Evolutionary conservation across 2,329 filamentous ascomycete genomes (phyloP), one percentile per base, ranked within the genome.

Genomic region (Teratosphaeria viscida): DNA sequence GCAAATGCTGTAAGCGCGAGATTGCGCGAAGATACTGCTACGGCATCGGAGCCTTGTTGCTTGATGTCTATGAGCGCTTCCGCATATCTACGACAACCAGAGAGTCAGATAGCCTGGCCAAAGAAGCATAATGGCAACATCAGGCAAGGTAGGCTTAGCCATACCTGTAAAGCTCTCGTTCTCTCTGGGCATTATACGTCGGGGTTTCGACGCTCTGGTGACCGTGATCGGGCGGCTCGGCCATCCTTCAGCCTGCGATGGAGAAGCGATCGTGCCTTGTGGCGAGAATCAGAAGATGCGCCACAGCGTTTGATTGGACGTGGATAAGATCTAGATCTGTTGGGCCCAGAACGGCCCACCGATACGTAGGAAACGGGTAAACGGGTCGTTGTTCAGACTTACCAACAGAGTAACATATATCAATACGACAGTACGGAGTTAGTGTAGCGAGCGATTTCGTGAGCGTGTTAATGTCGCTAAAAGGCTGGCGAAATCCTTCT

Each of bases 1-100:
- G 80, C 73, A 60, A 77, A 75, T 5, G 76, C 74, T 1, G 74
- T 75, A 29, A 81, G 72, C 27, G 75, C 76, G 1, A 49, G 43
- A n/a, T 23, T 49, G 43, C 43, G 43, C 43, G 43, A 49, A 19
- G 43, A 49, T 19, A 49, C 16, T 10, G 43, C 43, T 10, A 23
- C 16, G 1, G 19, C 43, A 49, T 23, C 43, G 12, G 43, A 49
- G 19, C n/a, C 43, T 19, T 49, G 19, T 6, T 49, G 43, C 43
- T 49, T 49, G 43, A 49, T 49, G 43, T 49, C 43, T 16, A 49
- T 49, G 43, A 49, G 43, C n/a, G 43, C 43, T 23, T 49, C 43
- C 43, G 43, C 43, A 49, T 49, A 49, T 49, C 43, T 43, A 43
- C 37, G 37, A 43, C 37, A n/a, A 43, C 37, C 37, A 43, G 4